phyloP scores from a whole-genome alignment of 305 asterid species.

The Fraxinus ornus region DNA sequence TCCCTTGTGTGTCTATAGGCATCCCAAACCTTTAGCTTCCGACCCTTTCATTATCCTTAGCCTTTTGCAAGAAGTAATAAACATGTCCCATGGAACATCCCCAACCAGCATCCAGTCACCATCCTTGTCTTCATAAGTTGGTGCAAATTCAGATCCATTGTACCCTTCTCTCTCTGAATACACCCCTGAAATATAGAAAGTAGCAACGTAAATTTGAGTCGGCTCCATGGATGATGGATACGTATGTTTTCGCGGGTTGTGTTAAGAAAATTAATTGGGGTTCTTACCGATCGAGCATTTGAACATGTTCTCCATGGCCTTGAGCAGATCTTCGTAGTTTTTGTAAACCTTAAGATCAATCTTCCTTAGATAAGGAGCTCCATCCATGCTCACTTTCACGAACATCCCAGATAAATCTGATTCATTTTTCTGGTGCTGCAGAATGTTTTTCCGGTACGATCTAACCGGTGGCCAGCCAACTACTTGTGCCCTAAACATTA shows the following conservation, averaged over 20 bases:
- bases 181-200: slow-evolving; percentile 30
- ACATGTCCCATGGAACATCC: slow-evolving; percentile 83
- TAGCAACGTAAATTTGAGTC: not conserved
- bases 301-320: slow-evolving; percentile 61
- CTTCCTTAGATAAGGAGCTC: slow-evolving; percentile 70
- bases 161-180: slow-evolving; percentile 66
- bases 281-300: slow-evolving; percentile 53
- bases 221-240: not conserved
- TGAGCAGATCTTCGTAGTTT: slow-evolving; percentile 48
- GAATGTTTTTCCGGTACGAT: slow-evolving; percentile 39
- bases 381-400: slow-evolving; percentile 82
- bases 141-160: slow-evolving; percentile 54
- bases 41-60: slow-evolving; percentile 64
- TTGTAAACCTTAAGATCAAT: slow-evolving; percentile 51
- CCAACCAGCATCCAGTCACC: slow-evolving; percentile 86
- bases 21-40: slow-evolving; percentile 56
- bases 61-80: slow-evolving; percentile 56
- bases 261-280: not conserved
- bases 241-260: not conserved
- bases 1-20: slow-evolving; percentile 18
- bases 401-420: slow-evolving; percentile 45
- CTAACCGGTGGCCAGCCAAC: slow-evolving; percentile 71
- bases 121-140: slow-evolving; percentile 73
- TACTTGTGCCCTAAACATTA: slow-evolving; percentile 44
- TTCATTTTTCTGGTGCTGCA: slow-evolving; percentile 30